Evolutionary conservation across 2,329 filamentous ascomycete species (phyloP), one percentile per base, ranked within the genome.

Genomic region (Fusarium goolgardi): DNA sequence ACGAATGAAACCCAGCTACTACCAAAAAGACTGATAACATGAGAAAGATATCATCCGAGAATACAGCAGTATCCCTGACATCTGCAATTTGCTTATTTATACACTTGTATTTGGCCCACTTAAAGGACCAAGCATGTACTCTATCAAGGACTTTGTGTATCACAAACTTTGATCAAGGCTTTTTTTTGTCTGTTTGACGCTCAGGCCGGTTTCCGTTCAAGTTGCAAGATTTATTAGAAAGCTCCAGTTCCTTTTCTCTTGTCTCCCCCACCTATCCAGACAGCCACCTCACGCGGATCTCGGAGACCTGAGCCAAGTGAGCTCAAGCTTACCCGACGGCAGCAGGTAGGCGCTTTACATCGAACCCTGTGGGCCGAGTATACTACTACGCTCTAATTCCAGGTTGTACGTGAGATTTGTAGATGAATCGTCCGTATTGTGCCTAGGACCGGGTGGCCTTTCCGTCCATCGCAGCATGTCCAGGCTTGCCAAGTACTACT

Each of bases 81-180:
- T 43, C 16, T 18, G 15, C 16, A 34, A 8, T 9, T 34, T 34
- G 15, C 32, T 59, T 61, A 46, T 55, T 59, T 61, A 52, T 52
- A 56, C 41, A 64, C 40, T 51, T 41, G 47, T 41, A 58, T 49
- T 45, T 46, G 56, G 39, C 54, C 65, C 56, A 68, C 55, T 29
- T 40, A 31, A 41, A 45, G 43, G 49, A 29, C 15, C 37, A 27
- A 68, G 41, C 52, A 55, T 56, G 47, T 56, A 44, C 56, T 45
- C 57, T 45, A 31, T 27, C 65, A 55, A 67, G 44, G 53, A 67
- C 53, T 68, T 29, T 61, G 20, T 39, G 40, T 35, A 51, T 56
- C 55, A 59, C 46, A 59, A 49, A 37, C 51, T 55, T 65, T 53
- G 32, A 21, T 52, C 43, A n/a, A 54, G 37, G 32, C 34, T 23